Evolutionary conservation across 192 early-diverging fungal genomes (phyloP).

Genomic region (Oehlia diaphana): DNA sequence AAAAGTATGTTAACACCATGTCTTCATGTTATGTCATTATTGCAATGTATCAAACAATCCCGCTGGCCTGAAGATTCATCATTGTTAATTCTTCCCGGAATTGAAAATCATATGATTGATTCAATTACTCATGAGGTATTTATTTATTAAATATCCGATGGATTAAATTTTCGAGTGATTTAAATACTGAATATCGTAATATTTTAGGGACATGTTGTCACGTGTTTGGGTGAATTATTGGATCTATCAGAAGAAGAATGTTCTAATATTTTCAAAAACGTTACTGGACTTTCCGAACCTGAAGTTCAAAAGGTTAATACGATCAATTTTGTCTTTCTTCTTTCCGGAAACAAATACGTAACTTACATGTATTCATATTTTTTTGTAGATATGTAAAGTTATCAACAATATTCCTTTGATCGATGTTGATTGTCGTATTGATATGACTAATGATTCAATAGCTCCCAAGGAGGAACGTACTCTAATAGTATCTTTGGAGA

Average conservation of each 20-base stretch:
- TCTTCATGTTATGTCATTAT: slow-evolving; percentile 75
- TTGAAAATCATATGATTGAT: slow-evolving; percentile 27
- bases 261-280: slow-evolving; percentile 28
- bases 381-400: slow-evolving; percentile 45
- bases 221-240: slow-evolving; percentile 41
- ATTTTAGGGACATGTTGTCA: slow-evolving; percentile 30
- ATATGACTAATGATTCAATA: slow-evolving; percentile 49
- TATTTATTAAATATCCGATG: background rate
- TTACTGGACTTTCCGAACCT: background rate
- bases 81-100: slow-evolving; percentile 67
- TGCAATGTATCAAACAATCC: slow-evolving; percentile 94
- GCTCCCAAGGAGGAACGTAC: slow-evolving; percentile 36
- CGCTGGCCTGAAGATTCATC: slow-evolving; percentile 76
- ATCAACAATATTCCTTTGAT: slow-evolving; percentile 48
- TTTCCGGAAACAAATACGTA: background rate
- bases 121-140: slow-evolving; percentile 33
- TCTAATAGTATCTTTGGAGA: slow-evolving; percentile 26
- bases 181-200: slow-evolving; percentile 1
- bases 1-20: slow-evolving; percentile 64
- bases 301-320: slow-evolving; percentile 14
- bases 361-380: background rate
- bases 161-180: background rate
- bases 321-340: background rate
- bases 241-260: slow-evolving; percentile 29
- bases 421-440: slow-evolving; percentile 42